Evolutionary conservation across 495 filamentous ascomycete species (phyloP).

Genomic region (Penicillium turbatum): DNA sequence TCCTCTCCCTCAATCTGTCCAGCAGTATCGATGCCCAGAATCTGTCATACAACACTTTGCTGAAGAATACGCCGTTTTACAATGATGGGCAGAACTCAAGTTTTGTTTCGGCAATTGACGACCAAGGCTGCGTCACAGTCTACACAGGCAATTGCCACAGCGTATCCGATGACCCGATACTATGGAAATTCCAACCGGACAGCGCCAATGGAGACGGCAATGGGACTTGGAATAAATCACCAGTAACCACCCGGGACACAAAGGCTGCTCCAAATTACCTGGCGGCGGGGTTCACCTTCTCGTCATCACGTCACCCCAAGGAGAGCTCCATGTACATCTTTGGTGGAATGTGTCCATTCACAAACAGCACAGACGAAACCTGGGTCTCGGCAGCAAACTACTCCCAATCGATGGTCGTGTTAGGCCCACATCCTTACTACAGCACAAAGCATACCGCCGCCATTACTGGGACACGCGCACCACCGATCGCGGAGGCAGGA

Average conservation of each 20-base stretch:
- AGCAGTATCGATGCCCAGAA: slow-evolving; percentile 48
- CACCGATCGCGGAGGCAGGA: slow-evolving; percentile 78
- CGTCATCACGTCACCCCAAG: slow-evolving; percentile 50
- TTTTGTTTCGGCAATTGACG: slow-evolving; percentile 61
- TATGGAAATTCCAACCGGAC: slow-evolving; percentile 54
- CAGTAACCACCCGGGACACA: slow-evolving; percentile 26
- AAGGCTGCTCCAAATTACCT: slow-evolving; percentile 58
- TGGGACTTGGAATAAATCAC: slow-evolving; percentile 51
- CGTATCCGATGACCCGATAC: slow-evolving; percentile 31
- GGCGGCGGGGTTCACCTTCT: slow-evolving; percentile 63
- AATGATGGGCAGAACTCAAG: slow-evolving; percentile 37
- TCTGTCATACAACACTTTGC: slow-evolving; percentile 52
- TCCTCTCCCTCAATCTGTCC: slow-evolving; percentile 64
- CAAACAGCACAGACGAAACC: slow-evolving; percentile 34
- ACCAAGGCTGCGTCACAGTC: slow-evolving; percentile 62
- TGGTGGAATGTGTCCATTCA: slow-evolving; percentile 80
- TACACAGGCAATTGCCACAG: slow-evolving; percentile 64
- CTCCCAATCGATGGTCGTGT: slow-evolving; percentile 66
- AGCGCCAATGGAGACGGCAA: slow-evolving; percentile 38
- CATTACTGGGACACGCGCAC: slow-evolving; percentile 44
- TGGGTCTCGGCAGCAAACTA: slow-evolving; percentile 68
- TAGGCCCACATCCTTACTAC: slow-evolving; percentile 30
- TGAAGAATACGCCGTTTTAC: slow-evolving; percentile 63
- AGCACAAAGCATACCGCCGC: slow-evolving; percentile 33
- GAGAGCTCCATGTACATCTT: slow-evolving; percentile 63